Base-by-base conservation (phyloP, 805 yeast genomes). In the Pichia eremophila region DNA sequence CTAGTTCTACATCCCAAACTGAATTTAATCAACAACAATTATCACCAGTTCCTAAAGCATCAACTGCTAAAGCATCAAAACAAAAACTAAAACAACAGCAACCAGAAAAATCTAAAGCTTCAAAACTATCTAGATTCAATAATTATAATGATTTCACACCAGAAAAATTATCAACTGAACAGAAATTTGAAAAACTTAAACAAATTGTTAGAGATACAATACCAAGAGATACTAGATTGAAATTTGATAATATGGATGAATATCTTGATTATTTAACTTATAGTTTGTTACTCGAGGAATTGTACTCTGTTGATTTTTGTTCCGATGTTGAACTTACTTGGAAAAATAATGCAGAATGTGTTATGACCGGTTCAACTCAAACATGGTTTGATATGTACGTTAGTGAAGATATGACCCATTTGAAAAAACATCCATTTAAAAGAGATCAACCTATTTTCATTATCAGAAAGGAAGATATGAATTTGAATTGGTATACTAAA, bases 201-300 rank as follows among this genome's bases (percentile, higher is more conserved):
- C 40, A 52, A 5, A 47, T 62, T 15, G 55, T 59, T 17, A 48
- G 40, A 15, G 43, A 44, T 1, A 56, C 62, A 1, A 51, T 61
- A 1, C 57, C 60, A 10, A 34, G 37, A 7, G 54, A 54, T n/a
- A 46, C 55, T 2, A 52, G 54, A 36, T 39, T 59, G 17, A 56
- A 48, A 12, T 81, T 75, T 55, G 75, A 74, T 11, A 66, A 74
- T 29, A 57, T 81, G 54, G 63, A 68, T 10, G 70, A 72, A 18
- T 83, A 83, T 57, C 75, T 74, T 57, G 65, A 73, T 51, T 81
- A 78, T 52, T 75, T 80, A 68, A 73, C 83, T 46, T 75, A 74
- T 61, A 80, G 80, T 46, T 60, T 83, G 47, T 81, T 78, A 50
- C 66, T 80, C 39, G 90, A 83, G 58, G 85, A 83, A 54, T 71